Base-by-base conservation (phyloP, 305 asterid species). In the Solanum hybrid region DNA sequence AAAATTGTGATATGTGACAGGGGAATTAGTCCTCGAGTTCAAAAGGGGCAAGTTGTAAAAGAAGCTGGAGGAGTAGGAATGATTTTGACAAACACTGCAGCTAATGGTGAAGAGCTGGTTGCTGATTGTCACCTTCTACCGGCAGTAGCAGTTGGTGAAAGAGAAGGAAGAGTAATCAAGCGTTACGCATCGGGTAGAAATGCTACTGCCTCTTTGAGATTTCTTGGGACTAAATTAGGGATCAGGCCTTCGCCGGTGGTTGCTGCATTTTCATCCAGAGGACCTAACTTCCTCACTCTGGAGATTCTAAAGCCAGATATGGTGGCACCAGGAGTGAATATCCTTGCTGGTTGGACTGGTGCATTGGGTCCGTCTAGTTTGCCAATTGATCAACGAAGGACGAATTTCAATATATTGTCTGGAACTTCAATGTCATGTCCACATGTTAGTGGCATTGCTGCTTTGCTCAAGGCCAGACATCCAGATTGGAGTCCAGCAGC, bases 351-450 rank as follows among this genome's bases (percentile, higher is more conserved):
- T 12, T 97, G 99, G 99, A 94, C 98, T 0, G 98, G 98, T 27
- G 93, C 89, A 22, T 68, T 94, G 10, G 99, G 98, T 0, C 99
- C 99, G 4, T 96, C 99, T 0, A 95, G 98, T 88, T 90, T 97
- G 79, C 96, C 98, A 0, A 89, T 95, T 0, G 99, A 97, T 79
- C 94, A 20, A 29, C 93, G 99, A 2, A 82, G 96, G 85, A 97
- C 98, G 0, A 91, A 90, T 51, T 97, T 96, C 94, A 97, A 97
- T 77, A 96, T 96, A 17, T 89, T 97, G 33, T 97, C 99, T 0
- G 99, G 99, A 22, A 97, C 99, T 3, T 97, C 99, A 51, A 97
- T 97, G 99, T 96, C 99, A 1, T 97, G 99, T 90, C 99, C 99
- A 0, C 99, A 97, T 51, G 97, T 97, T 0, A 97, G 99, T 57